Evolutionary conservation across 208 protist species (phyloP).

Genomic region (Novymonas esmeraldas): DNA sequence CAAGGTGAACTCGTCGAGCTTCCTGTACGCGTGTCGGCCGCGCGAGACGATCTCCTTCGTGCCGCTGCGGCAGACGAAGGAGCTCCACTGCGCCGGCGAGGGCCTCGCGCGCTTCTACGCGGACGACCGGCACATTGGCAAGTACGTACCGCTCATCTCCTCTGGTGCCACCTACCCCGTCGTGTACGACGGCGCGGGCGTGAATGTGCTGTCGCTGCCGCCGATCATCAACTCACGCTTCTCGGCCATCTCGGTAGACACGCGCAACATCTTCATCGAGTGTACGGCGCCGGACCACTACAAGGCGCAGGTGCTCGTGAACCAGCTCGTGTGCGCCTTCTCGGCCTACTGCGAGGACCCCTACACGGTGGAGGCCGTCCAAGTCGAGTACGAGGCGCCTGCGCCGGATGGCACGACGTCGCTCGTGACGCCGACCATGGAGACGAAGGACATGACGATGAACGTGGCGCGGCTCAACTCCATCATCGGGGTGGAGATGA

Average conservation of each 20-base stretch:
- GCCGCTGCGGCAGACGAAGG: conserved; percentile 89
- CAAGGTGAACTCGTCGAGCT: conserved; percentile 87
- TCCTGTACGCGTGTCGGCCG: conserved; percentile 80
- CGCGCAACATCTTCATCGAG: conserved; percentile 99
- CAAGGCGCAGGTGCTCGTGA: conserved; percentile 96
- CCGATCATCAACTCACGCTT: conserved; percentile 99
- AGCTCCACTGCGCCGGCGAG: conserved; percentile 79
- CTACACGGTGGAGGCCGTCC: conserved; percentile 91
- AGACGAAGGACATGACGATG: conserved; percentile 49
- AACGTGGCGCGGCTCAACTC: conserved; percentile 79
- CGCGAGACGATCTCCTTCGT: conserved; percentile 95
- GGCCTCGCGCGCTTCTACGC: conserved; percentile 90
- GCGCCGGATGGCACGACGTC: conserved; percentile 64
- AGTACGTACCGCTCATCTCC: conserved; percentile 85
- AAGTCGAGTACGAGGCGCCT: conserved; percentile 78
- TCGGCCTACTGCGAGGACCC: conserved; percentile 91
- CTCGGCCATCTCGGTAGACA: conserved; percentile 97
- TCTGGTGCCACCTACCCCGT: conserved; percentile 81
- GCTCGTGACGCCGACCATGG: conserved; percentile 75
- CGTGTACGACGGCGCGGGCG: conserved; percentile 61
- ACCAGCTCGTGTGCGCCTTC: conserved; percentile 97
- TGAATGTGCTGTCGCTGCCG: conserved; percentile 97
- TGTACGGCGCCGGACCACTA: conserved; percentile 98
- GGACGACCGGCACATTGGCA: conserved; percentile 88
- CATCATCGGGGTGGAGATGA: conserved; percentile 90